These are phyloP conservation scores for Fraxinus nigra DNA, from an alignment of 305 asterid species.

Conservation along the genomic window DNA sequence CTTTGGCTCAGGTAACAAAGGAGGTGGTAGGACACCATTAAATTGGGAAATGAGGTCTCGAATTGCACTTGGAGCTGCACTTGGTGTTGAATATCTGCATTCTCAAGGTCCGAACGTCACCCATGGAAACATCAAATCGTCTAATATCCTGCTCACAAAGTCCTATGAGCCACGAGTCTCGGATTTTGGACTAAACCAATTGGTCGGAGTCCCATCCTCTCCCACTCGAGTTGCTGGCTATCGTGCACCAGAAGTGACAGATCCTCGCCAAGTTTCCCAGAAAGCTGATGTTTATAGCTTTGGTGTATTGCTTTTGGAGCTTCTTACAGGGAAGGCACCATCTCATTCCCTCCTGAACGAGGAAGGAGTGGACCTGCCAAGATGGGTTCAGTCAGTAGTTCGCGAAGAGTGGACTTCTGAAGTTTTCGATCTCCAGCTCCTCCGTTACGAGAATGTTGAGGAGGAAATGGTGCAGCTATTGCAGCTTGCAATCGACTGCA, in stretches of 20 bases:
- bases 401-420: conserved; percentile 63
- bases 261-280: conserved; percentile 47
- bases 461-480: conserved; percentile 60
- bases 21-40: conserved; percentile 46
- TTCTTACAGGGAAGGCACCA: conserved; percentile 61
- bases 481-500: conserved; percentile 60
- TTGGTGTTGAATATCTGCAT: conserved; percentile 57
- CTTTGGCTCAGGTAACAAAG: conserved; percentile 41
- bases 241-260: conserved; percentile 59
- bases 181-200: conserved; percentile 48
- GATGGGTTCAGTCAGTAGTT: conserved; percentile 64
- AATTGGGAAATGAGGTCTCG: conserved; percentile 50
- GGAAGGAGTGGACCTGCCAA: conserved; percentile 60
- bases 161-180: conserved; percentile 40
- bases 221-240: conserved; percentile 47
- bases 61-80: conserved; percentile 67
- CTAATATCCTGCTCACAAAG: conserved; percentile 57
- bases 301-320: conserved; percentile 56
- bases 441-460: conserved; percentile 38
- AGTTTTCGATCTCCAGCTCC: conserved; percentile 57
- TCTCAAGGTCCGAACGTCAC: conserved; percentile 35
- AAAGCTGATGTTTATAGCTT: conserved; percentile 57
- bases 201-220: conserved; percentile 41
- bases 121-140: conserved; percentile 71
- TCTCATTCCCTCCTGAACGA: conserved; percentile 56